These are phyloP conservation scores for Phalaenopsis hybrid DNA, from an alignment of 116 monocot genomes.

Conservation along the genomic window DNA sequence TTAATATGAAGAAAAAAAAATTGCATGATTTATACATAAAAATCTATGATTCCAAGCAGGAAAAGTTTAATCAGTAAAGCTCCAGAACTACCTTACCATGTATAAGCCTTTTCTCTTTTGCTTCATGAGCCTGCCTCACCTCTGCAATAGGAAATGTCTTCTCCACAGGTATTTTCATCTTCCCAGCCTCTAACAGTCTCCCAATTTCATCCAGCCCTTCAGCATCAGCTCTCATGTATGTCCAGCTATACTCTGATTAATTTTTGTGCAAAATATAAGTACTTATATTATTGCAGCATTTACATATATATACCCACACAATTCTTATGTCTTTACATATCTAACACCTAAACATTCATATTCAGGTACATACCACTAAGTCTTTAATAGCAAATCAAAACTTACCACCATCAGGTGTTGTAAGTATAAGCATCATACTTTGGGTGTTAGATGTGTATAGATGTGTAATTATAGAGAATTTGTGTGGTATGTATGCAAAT, in stretches of 20 bases:
- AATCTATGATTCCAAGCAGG: no score
- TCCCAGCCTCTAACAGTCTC: constrained; percentile 69
- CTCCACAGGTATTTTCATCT: constrained; percentile 93
- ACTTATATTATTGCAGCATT: not conserved
- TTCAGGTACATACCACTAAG: no score
- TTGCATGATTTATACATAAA: no score
- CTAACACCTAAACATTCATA: no score
- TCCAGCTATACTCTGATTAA: constrained; percentile 78
- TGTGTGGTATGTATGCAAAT: no score
- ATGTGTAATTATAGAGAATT: no score
- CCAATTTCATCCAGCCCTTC: constrained; percentile 84
- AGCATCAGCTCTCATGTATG: constrained; percentile 88
- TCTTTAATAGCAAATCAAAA: no score
- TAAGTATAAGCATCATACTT: no score
- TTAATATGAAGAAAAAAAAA: not conserved
- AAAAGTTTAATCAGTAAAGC: constrained; percentile 38
- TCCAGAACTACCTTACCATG: constrained; percentile 91
- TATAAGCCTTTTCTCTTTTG: constrained; percentile 70
- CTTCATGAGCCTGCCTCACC: constrained; percentile 83
- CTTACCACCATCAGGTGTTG: no score
- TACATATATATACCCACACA: no score
- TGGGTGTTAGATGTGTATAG: no score
- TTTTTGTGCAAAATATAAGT: not conserved
- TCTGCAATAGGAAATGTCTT: constrained; percentile 64
- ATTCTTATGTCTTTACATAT: no score